Evolutionary conservation across 164 flowering plant genomes (phyloP).

Genomic region (Tinospora cordifolia): DNA sequence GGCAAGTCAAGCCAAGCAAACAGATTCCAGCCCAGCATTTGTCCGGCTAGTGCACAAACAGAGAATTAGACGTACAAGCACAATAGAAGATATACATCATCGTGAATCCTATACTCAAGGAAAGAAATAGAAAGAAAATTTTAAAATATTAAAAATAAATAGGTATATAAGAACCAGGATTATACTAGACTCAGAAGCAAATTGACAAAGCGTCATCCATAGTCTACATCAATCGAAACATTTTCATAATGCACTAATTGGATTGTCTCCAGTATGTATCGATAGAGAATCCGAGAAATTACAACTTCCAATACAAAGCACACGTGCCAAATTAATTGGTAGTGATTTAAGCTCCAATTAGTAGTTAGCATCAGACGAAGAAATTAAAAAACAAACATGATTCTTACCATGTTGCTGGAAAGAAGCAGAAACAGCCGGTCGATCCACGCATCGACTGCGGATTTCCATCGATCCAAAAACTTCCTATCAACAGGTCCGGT

Average conservation of each 20-base stretch:
- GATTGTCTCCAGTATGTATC: too few species aligned
- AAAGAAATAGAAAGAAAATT: too few species aligned
- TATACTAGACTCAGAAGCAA: too few species aligned
- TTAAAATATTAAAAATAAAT: too few species aligned
- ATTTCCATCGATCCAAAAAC: conserved; percentile 39
- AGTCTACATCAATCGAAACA: too few species aligned
- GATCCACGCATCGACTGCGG: conserved; percentile 63
- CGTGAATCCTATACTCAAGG: too few species aligned
- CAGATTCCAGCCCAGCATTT: conserved; percentile 81
- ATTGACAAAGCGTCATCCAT: too few species aligned
- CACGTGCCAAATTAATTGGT: too few species aligned
- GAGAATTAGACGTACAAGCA: not conserved
- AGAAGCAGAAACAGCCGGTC: conserved; percentile 40
- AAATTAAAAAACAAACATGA: not conserved
- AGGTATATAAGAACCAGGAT: too few species aligned
- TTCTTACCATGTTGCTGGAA: conserved; percentile 43
- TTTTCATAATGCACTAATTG: too few species aligned
- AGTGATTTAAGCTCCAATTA: not conserved
- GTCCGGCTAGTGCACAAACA: conserved; percentile 52
- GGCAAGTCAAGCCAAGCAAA: conserved; percentile 70
- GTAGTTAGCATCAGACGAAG: not conserved
- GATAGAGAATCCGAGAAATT: too few species aligned
- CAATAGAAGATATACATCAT: not conserved
- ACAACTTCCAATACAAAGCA: too few species aligned
- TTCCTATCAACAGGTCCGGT: conserved; percentile 24